These are phyloP conservation scores for Colletotrichum paranaense DNA, from an alignment of 2,329 filamentous ascomycete genomes.

Conservation along the genomic window DNA sequence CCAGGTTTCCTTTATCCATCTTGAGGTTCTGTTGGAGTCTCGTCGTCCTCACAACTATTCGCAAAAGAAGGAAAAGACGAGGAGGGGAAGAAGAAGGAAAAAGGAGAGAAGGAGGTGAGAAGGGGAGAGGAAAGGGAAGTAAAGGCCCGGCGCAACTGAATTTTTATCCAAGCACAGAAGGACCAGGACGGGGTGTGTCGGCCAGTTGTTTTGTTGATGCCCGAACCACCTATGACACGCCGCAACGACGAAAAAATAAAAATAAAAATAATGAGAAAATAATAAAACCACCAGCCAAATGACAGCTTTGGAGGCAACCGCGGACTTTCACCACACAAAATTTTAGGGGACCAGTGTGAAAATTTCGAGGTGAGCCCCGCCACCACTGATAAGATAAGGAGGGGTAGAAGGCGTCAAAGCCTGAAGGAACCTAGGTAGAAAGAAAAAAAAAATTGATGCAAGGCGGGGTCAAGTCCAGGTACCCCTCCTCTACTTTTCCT, in stretches of 20 bases:
- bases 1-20: slow-evolving; percentile 76
- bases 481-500: slow-evolving; percentile 5
- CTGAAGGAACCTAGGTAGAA: too few species aligned
- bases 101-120: slow-evolving; percentile 30
- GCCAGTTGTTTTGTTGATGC: slow-evolving; percentile 32
- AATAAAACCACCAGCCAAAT: not conserved
- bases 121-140: slow-evolving; percentile 31
- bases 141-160: slow-evolving; percentile 29
- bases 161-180: slow-evolving; percentile 24
- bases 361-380: slow-evolving; percentile 37
- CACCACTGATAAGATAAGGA: slow-evolving; percentile 35
- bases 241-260: slow-evolving; percentile 8
- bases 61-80: slow-evolving; percentile 29
- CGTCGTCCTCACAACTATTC: slow-evolving; percentile 29
- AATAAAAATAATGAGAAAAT: not conserved
- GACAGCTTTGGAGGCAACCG: slow-evolving; percentile 1
- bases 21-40: slow-evolving; percentile 34
- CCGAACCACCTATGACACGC: slow-evolving; percentile 27
- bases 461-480: slow-evolving; percentile 32
- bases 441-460: slow-evolving; percentile 25
- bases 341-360: slow-evolving; percentile 34
- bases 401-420: not conserved
- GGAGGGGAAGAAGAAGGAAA: slow-evolving; percentile 34
- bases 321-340: slow-evolving; percentile 19
- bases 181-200: slow-evolving; percentile 12